Evolutionary conservation across 2,329 filamentous ascomycete genomes (phyloP).

Genomic region (Trichoderma pleuroti): DNA sequence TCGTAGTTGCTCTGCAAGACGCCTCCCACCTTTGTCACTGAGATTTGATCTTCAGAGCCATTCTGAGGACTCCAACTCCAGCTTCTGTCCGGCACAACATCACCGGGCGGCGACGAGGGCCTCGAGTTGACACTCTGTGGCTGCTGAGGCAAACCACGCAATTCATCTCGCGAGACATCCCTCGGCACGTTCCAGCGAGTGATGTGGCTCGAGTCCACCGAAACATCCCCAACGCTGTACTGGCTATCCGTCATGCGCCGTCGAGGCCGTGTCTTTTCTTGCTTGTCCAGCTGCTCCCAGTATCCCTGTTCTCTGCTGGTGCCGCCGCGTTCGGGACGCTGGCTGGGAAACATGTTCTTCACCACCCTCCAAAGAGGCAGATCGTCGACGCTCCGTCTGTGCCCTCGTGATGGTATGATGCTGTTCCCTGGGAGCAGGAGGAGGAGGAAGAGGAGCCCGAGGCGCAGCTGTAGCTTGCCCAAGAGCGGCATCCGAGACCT

Average conservation of each 20-base stretch:
- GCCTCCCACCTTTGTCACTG: constrained; percentile 10
- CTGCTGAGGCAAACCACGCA: neutral
- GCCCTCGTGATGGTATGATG: neutral
- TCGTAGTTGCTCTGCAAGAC: neutral
- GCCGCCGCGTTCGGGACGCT: constrained; percentile 49
- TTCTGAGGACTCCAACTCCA: constrained; percentile 24
- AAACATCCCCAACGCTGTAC: constrained; percentile 22
- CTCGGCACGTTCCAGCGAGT: constrained; percentile 37
- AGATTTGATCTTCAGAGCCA: constrained; percentile 8
- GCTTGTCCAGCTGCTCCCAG: constrained; percentile 27
- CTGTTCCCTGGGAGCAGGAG: neutral
- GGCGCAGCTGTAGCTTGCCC: neutral
- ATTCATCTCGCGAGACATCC: constrained; percentile 22
- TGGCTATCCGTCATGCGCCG: constrained; percentile 21
- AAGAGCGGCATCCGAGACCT: constrained; percentile 22
- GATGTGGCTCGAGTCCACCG: constrained; percentile 31
- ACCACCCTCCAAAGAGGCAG: constrained; percentile 40
- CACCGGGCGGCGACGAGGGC: neutral
- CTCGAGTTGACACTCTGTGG: neutral
- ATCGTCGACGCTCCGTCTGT: constrained; percentile 11
- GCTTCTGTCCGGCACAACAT: constrained; percentile 8
- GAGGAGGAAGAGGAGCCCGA: neutral
- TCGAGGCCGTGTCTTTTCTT: neutral
- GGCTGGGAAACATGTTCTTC: constrained; percentile 46
- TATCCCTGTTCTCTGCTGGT: constrained; percentile 38